Conservation (phyloP, 2,329 filamentous ascomycete genomes). For the Chrysoporthe cubensis region DNA sequence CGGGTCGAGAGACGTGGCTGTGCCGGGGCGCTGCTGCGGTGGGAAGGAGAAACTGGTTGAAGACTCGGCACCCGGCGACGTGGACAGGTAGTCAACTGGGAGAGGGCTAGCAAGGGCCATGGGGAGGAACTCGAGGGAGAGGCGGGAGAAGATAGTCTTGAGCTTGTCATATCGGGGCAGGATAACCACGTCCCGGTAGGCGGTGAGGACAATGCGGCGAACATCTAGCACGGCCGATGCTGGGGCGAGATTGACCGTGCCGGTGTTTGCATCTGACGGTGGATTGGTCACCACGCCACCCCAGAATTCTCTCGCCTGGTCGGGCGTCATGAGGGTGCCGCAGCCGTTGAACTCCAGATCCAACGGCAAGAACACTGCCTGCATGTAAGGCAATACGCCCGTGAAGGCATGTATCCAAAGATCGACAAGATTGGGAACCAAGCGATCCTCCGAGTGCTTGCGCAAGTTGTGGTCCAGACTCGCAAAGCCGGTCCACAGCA, state of each 20-base stretch:
- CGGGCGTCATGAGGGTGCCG: slow-evolving; percentile 75
- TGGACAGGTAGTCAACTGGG: slow-evolving; percentile 47
- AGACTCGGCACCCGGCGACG: slow-evolving; percentile 55
- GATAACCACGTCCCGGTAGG: slow-evolving; percentile 88
- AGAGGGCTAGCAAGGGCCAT: slow-evolving; percentile 59
- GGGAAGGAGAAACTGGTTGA: slow-evolving; percentile 37
- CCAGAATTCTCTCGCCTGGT: slow-evolving; percentile 91
- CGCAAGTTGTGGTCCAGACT: slow-evolving; percentile 84
- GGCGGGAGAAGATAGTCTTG: slow-evolving; percentile 85
- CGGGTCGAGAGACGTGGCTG: slow-evolving; percentile 75
- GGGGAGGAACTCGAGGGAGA: slow-evolving; percentile 79
- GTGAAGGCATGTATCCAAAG: slow-evolving; percentile 95
- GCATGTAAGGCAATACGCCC: slow-evolving; percentile 87
- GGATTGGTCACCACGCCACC: slow-evolving; percentile 61
- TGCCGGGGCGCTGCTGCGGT: slow-evolving; percentile 62
- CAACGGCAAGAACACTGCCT: slow-evolving; percentile 90
- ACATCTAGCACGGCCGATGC: slow-evolving; percentile 73
- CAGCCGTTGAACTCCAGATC: slow-evolving; percentile 91
- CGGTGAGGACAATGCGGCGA: slow-evolving; percentile 82
- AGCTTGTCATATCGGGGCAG: slow-evolving; percentile 86
- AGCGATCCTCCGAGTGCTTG: slow-evolving; percentile 77
- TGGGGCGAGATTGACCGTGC: slow-evolving; percentile 48
- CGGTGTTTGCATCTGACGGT: slow-evolving; percentile 31
- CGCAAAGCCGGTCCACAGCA: slow-evolving; percentile 79
- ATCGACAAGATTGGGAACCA: slow-evolving; percentile 90